Evolutionary conservation across 2,329 filamentous ascomycete genomes (phyloP).

Genomic region (Peltaster fructicola): DNA sequence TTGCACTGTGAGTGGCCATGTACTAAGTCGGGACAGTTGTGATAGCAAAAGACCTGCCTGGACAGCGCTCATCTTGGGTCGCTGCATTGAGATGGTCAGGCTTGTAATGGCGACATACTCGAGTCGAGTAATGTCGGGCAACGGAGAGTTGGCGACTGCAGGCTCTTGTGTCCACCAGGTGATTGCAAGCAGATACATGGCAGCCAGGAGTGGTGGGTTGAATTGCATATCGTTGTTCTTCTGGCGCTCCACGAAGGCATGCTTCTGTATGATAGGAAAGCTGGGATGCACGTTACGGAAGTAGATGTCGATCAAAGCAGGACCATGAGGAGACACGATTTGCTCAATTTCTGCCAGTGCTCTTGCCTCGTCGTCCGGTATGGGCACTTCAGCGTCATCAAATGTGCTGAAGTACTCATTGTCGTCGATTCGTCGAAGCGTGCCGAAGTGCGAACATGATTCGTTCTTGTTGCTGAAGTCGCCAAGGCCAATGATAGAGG

Average conservation of each 20-base stretch:
- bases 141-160: constrained; percentile 43
- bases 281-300: constrained; percentile 65
- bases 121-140: constrained; percentile 55
- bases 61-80: constrained; percentile 65
- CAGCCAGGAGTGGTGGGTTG: constrained; percentile 57
- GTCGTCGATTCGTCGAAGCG: constrained; percentile 57
- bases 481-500: constrained; percentile 64
- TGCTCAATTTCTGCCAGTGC: constrained; percentile 58
- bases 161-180: constrained; percentile 73
- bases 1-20: constrained; percentile 74
- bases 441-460: constrained; percentile 46
- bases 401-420: constrained; percentile 66
- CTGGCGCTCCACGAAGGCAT: constrained; percentile 64
- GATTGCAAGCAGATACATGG: constrained; percentile 68
- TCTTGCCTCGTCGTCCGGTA: constrained; percentile 50
- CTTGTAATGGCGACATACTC: constrained; percentile 58
- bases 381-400: constrained; percentile 54
- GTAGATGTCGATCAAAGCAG: constrained; percentile 60
- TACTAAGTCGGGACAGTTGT: constrained; percentile 58
- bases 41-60: constrained; percentile 61
- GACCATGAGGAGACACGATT: constrained; percentile 60
- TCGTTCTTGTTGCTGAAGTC: constrained; percentile 68
- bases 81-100: constrained; percentile 58
- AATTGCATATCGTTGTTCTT: constrained; percentile 55
- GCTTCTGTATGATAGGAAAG: constrained; percentile 69